Conservation (phyloP, 371 early-diverging fungal genomes). For the Mortierella sp. region DNA sequence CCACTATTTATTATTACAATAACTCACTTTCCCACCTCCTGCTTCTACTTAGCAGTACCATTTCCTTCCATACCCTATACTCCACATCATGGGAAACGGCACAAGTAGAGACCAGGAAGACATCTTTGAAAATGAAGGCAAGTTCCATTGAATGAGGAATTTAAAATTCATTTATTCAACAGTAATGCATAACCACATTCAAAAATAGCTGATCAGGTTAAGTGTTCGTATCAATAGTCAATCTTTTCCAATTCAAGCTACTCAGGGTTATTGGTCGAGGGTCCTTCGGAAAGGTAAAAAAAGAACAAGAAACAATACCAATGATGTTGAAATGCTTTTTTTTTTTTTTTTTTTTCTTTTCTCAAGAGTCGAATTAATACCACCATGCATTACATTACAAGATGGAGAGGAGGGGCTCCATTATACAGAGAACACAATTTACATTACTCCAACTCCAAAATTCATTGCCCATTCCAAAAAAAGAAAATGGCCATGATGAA, state of each 20-base stretch:
- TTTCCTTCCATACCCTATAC: no score
- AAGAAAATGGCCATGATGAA: no score
- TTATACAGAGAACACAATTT: no score
- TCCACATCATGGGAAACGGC: slow-evolving; percentile 42
- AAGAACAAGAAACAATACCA: background rate
- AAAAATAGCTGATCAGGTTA: background rate
- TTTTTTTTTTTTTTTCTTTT: background rate
- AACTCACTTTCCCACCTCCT: no score
- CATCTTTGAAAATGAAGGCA: slow-evolving; percentile 58
- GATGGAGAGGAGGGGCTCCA: no score
- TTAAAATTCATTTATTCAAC: background rate
- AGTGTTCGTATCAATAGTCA: slow-evolving; percentile 51
- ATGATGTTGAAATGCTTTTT: no score
- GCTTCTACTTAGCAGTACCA: no score
- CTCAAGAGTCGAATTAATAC: no score
- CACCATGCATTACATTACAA: no score
- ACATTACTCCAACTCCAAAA: no score
- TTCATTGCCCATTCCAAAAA: no score
- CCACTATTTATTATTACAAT: no score
- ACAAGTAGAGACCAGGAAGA: slow-evolving; percentile 49
- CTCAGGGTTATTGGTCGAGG: slow-evolving; percentile 79
- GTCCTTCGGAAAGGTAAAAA: slow-evolving; percentile 82
- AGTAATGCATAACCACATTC: slow-evolving; percentile 1
- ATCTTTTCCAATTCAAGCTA: slow-evolving; percentile 77
- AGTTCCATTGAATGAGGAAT: slow-evolving; percentile 5